Percentiles rank a stretch among this genome's conserved stretches.
Conservation (phyloP, 2,329 filamentous ascomycete genomes). For the Fusarium napiforme region DNA sequence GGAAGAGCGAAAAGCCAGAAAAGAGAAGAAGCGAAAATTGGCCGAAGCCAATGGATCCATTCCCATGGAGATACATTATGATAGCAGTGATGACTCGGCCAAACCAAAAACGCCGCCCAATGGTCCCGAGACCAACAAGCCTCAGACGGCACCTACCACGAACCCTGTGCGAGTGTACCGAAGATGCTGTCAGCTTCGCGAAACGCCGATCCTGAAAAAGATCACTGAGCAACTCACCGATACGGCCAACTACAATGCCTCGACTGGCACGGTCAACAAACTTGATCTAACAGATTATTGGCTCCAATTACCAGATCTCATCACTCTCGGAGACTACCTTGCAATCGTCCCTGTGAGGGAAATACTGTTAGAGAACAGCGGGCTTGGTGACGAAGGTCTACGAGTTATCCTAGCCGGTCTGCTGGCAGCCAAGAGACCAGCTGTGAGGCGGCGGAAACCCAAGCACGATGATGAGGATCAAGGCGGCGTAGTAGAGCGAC, state of each 20-base stretch:
- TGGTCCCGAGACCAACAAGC: slow-evolving; percentile 39
- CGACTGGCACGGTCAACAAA: slow-evolving; percentile 81
- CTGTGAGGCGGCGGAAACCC: slow-evolving; percentile 63
- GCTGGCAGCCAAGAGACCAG: slow-evolving; percentile 78
- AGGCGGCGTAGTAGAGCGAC: slow-evolving; percentile 83
- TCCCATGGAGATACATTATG: slow-evolving; percentile 82
- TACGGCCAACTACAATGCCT: slow-evolving; percentile 70
- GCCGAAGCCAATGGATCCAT: slow-evolving; percentile 89
- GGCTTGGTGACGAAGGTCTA: slow-evolving; percentile 86
- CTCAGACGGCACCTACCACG: slow-evolving; percentile 73
- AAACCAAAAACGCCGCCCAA: slow-evolving; percentile 29
- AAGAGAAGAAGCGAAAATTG: slow-evolving; percentile 85
- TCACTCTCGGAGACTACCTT: slow-evolving; percentile 92
- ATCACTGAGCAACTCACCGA: slow-evolving; percentile 88
- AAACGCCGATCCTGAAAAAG: slow-evolving; percentile 91
- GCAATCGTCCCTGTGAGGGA: slow-evolving; percentile 92
- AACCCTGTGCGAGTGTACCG: slow-evolving; percentile 94
- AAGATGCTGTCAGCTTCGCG: slow-evolving; percentile 91
- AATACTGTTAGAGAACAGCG: slow-evolving; percentile 86
- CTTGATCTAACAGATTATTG: slow-evolving; percentile 87
- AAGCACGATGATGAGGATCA: slow-evolving; percentile 57
- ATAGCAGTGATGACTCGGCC: slow-evolving; percentile 71
- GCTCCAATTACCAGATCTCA: slow-evolving; percentile 83
- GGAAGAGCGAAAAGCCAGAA: slow-evolving; percentile 89
- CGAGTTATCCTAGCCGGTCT: slow-evolving; percentile 88